A percentile compares a stretch with the other conserved stretches of the same genome.
phyloP scores from a whole-genome alignment of 306 rosid genomes.

The Trifolium repens region DNA sequence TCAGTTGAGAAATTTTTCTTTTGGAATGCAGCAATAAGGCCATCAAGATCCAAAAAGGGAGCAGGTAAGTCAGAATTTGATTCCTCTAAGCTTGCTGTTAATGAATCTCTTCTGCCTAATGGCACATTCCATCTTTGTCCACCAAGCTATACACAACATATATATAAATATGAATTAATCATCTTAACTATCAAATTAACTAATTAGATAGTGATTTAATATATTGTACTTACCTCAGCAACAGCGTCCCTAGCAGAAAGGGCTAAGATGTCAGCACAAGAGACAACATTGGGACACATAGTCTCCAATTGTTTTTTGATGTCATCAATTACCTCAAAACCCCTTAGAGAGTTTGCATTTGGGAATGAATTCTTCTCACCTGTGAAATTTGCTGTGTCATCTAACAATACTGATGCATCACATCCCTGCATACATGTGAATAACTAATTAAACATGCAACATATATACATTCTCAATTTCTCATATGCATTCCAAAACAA shows the following conservation, averaged over 20 bases:
- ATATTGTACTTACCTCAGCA: constrained; percentile 38
- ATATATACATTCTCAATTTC: no score
- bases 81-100: constrained; percentile 47
- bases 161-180: neutral
- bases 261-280: constrained; percentile 61
- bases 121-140: constrained; percentile 51
- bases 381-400: constrained; percentile 43
- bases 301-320: constrained; percentile 48
- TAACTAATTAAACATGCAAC: no score
- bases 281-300: constrained; percentile 49
- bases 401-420: constrained; percentile 61
- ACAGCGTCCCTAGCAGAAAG: constrained; percentile 59
- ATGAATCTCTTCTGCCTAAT: constrained; percentile 64
- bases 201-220: neutral
- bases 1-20: constrained; percentile 41
- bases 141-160: constrained; percentile 24
- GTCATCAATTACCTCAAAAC: constrained; percentile 55
- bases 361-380: constrained; percentile 56
- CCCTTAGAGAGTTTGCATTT: constrained; percentile 50
- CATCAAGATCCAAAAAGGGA: constrained; percentile 48
- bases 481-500: no score
- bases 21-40: constrained; percentile 45
- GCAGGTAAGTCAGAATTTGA: constrained; percentile 55
- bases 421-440: constrained; percentile 51
- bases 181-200: neutral